A percentile compares a stretch with the other conserved stretches of the same genome.
These are phyloP conservation scores for Paraphaeosphaeria sporulosa DNA, from an alignment of 2,329 filamentous ascomycete genomes.

Conservation along the genomic window DNA sequence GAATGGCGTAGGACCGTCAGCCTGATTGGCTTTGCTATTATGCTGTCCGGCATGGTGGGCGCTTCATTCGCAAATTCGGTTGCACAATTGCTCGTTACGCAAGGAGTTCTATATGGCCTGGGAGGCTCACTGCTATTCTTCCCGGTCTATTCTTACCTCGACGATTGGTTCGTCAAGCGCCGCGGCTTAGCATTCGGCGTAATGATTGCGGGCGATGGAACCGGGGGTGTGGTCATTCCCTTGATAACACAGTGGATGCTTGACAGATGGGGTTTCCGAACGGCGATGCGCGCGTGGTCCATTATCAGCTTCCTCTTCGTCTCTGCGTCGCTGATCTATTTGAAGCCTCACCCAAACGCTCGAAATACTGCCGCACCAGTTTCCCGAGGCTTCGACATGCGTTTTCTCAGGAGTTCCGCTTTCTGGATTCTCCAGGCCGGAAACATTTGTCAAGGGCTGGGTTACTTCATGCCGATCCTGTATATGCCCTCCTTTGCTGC, in stretches of 20 bases:
- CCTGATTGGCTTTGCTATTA: slow-evolving; percentile 5
- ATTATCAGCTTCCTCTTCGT: slow-evolving; percentile 7
- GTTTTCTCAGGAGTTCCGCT: slow-evolving; percentile 29
- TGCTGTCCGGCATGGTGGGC: slow-evolving; percentile 4
- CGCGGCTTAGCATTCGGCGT: slow-evolving; percentile 67
- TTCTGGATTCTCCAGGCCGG: slow-evolving; percentile 44
- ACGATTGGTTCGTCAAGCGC: slow-evolving; percentile 66
- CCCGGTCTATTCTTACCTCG: slow-evolving; percentile 55
- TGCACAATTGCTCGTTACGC: neutral
- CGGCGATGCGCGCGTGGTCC: slow-evolving; percentile 7
- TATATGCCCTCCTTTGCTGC: slow-evolving; percentile 31
- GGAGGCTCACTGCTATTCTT: slow-evolving; percentile 4
- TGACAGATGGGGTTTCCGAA: slow-evolving; percentile 1
- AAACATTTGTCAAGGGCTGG: slow-evolving; percentile 43
- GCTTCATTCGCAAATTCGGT: slow-evolving; percentile 8
- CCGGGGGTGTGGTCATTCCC: slow-evolving; percentile 5
- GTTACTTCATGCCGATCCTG: slow-evolving; percentile 46
- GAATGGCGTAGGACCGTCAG: neutral
- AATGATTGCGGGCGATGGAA: slow-evolving; percentile 11
- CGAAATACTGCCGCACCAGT: neutral
- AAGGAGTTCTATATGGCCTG: slow-evolving; percentile 5
- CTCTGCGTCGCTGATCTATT: neutral
- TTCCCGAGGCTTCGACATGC: slow-evolving; percentile 36
- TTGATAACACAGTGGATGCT: slow-evolving; percentile 7
- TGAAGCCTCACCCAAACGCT: neutral